These are phyloP conservation scores for Tuber microsphaerosporum DNA, from an alignment of 495 filamentous ascomycete genomes.

Conservation along the genomic window DNA sequence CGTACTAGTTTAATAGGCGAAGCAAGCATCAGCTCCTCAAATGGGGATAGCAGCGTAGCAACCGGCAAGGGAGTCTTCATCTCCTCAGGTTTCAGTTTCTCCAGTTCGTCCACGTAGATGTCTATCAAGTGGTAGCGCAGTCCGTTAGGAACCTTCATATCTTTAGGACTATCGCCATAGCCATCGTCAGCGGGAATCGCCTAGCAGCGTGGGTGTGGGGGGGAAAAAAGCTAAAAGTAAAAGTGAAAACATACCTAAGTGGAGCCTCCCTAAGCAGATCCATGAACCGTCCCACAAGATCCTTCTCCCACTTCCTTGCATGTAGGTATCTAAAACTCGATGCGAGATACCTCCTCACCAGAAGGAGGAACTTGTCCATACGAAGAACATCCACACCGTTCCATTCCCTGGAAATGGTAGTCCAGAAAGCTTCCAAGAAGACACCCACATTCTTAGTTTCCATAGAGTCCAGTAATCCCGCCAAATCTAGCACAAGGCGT, in stretches of 20 bases:
- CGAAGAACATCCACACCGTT: constrained; percentile 72
- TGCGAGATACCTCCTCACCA: constrained; percentile 69
- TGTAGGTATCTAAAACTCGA: constrained; percentile 56
- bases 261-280: constrained; percentile 45
- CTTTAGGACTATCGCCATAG: constrained; percentile 29
- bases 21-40: constrained; percentile 52
- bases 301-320: constrained; percentile 43
- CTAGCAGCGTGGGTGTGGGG: constrained; percentile 29
- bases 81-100: constrained; percentile 53
- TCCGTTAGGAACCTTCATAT: constrained; percentile 63
- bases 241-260: constrained; percentile 34
- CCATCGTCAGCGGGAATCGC: not conserved
- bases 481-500: constrained; percentile 68
- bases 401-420: constrained; percentile 78
- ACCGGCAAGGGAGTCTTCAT: constrained; percentile 46
- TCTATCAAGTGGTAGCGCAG: constrained; percentile 82
- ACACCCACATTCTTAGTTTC: constrained; percentile 55
- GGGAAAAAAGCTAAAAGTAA: not conserved
- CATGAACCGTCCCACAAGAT: constrained; percentile 28
- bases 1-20: constrained; percentile 66
- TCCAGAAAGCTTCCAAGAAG: constrained; percentile 78
- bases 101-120: constrained; percentile 81
- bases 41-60: constrained; percentile 54
- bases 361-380: constrained; percentile 85
- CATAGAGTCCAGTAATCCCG: constrained; percentile 61